Evolutionary conservation across 23 red algal species (phyloP).

Genomic region (Cyanidium caldarium): DNA sequence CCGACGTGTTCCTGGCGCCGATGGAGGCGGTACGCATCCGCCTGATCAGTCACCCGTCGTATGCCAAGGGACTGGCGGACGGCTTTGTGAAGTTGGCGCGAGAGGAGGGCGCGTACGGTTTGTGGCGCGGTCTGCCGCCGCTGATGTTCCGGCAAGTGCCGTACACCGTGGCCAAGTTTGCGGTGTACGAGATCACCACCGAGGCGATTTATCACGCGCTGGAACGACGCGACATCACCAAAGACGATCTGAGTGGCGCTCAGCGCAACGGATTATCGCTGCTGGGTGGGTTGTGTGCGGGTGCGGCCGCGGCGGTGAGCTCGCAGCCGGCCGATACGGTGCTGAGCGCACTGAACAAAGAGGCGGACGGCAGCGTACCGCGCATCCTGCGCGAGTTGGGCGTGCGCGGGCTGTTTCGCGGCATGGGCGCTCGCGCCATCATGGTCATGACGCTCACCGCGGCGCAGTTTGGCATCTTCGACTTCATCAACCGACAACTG

Average conservation of each 20-base stretch:
- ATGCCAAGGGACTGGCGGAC: slow-evolving; percentile 5
- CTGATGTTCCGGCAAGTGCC: slow-evolving; percentile 38
- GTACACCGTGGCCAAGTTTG: slow-evolving; percentile 85
- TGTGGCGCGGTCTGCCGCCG: neutral
- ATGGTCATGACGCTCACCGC: slow-evolving; percentile 67
- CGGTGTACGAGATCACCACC: slow-evolving; percentile 53
- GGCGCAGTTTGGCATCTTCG: slow-evolving; percentile 57
- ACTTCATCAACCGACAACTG: slow-evolving; percentile 57
- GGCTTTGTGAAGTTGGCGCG: neutral
- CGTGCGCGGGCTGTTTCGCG: slow-evolving; percentile 27
- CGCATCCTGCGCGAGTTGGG: slow-evolving; percentile 51
- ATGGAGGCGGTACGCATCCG: slow-evolving; percentile 36
- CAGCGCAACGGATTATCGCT: slow-evolving; percentile 50
- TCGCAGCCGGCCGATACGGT: slow-evolving; percentile 78
- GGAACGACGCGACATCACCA: neutral
- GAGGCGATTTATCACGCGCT: neutral
- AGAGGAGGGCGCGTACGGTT: neutral
- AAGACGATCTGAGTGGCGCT: neutral
- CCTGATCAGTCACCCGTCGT: neutral
- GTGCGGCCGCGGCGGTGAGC: slow-evolving; percentile 53
- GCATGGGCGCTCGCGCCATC: slow-evolving; percentile 33
- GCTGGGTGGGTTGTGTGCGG: slow-evolving; percentile 41
- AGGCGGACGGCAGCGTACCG: slow-evolving; percentile 24
- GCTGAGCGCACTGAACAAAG: slow-evolving; percentile 64
- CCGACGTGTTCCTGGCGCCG: slow-evolving; percentile 67